Evolutionary conservation across 306 rosid species (phyloP), one percentile per base, ranked within the genome.

Genomic region (Senna siamea): DNA sequence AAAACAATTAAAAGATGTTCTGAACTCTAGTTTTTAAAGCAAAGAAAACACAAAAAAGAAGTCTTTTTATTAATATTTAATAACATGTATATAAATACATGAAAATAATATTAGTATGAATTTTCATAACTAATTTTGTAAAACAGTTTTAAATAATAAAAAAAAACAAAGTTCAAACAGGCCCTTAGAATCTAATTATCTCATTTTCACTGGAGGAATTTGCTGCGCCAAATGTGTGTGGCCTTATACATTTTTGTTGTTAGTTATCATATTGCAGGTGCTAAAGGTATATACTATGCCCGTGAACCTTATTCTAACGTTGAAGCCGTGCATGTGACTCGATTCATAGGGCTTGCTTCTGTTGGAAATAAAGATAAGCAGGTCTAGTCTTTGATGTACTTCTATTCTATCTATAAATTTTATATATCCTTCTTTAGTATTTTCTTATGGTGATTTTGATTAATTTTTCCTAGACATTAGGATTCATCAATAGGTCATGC

Each of bases 311-410:
- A 92, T 87, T 81, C 89, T 75, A 94, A 94, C 56, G 78, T 81
- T 30, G 93, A 94, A 73, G 99, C 90, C 46, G 90, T 90, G 79
- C 96, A 92, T n/a, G 83, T 86, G 77, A 94, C 97, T 41, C 99
- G 96, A 68, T 94, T 94, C 87, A 81, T 94, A 52, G 99, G 99
- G 76, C 96, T 94, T 79, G 97, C 97, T 9, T 40, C 90, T 12
- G 97, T 94, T 73, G 99, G 96, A 79, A 94, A 94, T 84, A 94
- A 69, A 83, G 96, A 92, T 41, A 94, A 94, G 79, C 96, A 94
- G 99, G 99, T 92, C 76, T 72, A 15, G 60, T 59, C 73, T 66
- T 73, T 53, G 59, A 17, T 26, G 8, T 35, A 59, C 43, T 35
- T 44, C 6, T 46, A 4, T 35, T 22, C 46, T 60, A 60, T 35